These are phyloP conservation scores for Hypoxylon intermedium DNA, from an alignment of 495 filamentous ascomycete genomes.

Conservation along the genomic window DNA sequence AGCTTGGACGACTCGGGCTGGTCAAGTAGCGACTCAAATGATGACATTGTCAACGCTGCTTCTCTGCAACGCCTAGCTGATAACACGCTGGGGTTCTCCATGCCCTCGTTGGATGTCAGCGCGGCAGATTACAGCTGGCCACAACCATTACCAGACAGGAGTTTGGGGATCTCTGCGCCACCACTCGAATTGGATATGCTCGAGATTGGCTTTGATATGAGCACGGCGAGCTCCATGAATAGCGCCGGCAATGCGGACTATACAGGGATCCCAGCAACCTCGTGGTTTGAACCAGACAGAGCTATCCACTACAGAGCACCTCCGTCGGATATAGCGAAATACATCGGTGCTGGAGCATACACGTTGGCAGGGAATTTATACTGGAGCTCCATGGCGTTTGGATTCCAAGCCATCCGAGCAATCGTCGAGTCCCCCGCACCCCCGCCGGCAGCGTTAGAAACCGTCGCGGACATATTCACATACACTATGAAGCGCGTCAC, in stretches of 20 bases:
- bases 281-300: constrained; percentile 25
- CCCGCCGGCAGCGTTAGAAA: constrained; percentile 20
- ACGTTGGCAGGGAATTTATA: constrained; percentile 29
- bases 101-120: not conserved
- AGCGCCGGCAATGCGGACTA: not conserved
- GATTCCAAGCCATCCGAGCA: constrained; percentile 23
- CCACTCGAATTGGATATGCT: not conserved
- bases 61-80: not conserved
- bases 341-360: constrained; percentile 19
- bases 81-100: not conserved
- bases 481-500: constrained; percentile 12
- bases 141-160: not conserved
- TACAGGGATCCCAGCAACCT: not conserved
- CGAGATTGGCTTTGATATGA: constrained; percentile 7
- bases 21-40: constrained; percentile 16
- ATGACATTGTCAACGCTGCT: not conserved
- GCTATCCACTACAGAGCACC: constrained; percentile 22
- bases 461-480: constrained; percentile 8
- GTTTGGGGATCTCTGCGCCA: not conserved
- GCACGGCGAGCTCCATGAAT: not conserved
- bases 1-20: constrained; percentile 9
- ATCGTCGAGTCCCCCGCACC: constrained; percentile 16
- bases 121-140: constrained; percentile 11
- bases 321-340: constrained; percentile 27
- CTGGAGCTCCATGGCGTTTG: constrained; percentile 26